These are phyloP conservation scores for Pezicula neosporulosa DNA, from an alignment of 2,329 filamentous ascomycete genomes.

Conservation along the genomic window DNA sequence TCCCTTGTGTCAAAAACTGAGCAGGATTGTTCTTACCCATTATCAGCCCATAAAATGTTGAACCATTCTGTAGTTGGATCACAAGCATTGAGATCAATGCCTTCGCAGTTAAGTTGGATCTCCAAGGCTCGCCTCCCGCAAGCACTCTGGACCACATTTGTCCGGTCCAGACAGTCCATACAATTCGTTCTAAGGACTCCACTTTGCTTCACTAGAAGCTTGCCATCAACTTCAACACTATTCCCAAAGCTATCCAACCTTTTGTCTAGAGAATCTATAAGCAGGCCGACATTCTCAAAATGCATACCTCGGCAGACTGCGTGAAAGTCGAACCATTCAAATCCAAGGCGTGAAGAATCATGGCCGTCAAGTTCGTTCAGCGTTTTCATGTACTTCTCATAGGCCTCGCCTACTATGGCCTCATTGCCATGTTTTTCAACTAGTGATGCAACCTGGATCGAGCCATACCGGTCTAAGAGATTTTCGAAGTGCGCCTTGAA, in stretches of 20 bases:
- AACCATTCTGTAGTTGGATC: slow-evolving; percentile 89
- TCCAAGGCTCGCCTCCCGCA: slow-evolving; percentile 83
- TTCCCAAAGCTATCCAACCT: slow-evolving; percentile 71
- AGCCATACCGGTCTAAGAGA: slow-evolving; percentile 67
- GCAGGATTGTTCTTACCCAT: slow-evolving; percentile 47
- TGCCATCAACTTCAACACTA: slow-evolving; percentile 53
- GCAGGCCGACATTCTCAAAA: slow-evolving; percentile 86
- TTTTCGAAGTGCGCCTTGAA: slow-evolving; percentile 76
- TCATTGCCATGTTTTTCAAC: slow-evolving; percentile 89
- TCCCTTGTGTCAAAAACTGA: too few relatives aligned
- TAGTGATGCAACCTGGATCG: slow-evolving; percentile 75
- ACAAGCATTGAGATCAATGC: slow-evolving; percentile 72
- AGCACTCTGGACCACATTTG: slow-evolving; percentile 92
- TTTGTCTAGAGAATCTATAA: slow-evolving; percentile 67
- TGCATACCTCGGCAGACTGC: slow-evolving; percentile 91
- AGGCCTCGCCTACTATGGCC: slow-evolving; percentile 72
- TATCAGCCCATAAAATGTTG: slow-evolving; percentile 95
- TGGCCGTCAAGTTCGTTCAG: slow-evolving; percentile 61
- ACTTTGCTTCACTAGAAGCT: slow-evolving; percentile 50
- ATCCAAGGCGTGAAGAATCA: slow-evolving; percentile 51
- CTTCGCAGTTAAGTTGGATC: slow-evolving; percentile 70
- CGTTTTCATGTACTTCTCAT: slow-evolving; percentile 62
- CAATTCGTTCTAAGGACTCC: slow-evolving; percentile 93
- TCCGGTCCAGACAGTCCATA: slow-evolving; percentile 97
- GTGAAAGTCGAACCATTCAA: slow-evolving; percentile 99